Percentiles rank a stretch among this genome's conserved stretches.
Evolutionary conservation across 768 basidiomycete genomes (phyloP).

Genomic region (Strobilomyces dryophilus): DNA sequence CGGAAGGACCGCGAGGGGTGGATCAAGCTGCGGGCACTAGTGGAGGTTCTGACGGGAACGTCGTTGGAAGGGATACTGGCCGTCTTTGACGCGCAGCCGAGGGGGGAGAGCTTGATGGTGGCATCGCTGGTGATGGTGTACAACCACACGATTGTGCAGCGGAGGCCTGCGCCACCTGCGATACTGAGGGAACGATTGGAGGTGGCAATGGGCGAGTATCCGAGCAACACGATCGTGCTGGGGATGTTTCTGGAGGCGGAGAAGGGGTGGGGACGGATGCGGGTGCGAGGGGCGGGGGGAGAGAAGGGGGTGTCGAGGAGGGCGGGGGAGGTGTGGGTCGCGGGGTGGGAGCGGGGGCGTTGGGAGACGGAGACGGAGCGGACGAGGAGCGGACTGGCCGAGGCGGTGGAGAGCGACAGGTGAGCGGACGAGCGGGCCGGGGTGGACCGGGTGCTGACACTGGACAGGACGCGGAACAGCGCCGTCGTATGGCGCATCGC

Average conservation of each 20-base stretch:
- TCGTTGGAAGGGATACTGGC: constrained; percentile 39
- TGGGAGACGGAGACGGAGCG: constrained; percentile 73
- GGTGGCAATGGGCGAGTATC: constrained; percentile 53
- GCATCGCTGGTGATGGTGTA: constrained; percentile 59
- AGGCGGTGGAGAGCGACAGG: constrained; percentile 67
- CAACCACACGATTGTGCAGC: constrained; percentile 50
- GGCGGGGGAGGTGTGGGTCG: constrained; percentile 70
- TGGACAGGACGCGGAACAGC: constrained; percentile 53
- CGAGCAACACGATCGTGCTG: constrained; percentile 66
- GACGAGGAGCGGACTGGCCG: constrained; percentile 56
- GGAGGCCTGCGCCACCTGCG: constrained; percentile 53
- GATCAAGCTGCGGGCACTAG: constrained; percentile 59
- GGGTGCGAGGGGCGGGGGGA: constrained; percentile 42
- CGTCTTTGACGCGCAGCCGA: constrained; percentile 32
- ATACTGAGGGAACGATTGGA: constrained; percentile 55
- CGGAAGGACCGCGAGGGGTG: constrained; percentile 64
- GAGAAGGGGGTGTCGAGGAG: constrained; percentile 56
- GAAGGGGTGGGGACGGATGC: constrained; percentile 75
- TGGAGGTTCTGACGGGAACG: constrained; percentile 54
- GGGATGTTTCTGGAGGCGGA: constrained; percentile 75
- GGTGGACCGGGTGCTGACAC: constrained; percentile 3
- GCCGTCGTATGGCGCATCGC: constrained; percentile 68
- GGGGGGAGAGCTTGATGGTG: constrained; percentile 51
- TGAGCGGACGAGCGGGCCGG: constrained; percentile 27
- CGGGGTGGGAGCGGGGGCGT: constrained; percentile 70